Evolutionary conservation across 2,329 filamentous ascomycete genomes (phyloP).

Genomic region (Microcyclosporella mali): DNA sequence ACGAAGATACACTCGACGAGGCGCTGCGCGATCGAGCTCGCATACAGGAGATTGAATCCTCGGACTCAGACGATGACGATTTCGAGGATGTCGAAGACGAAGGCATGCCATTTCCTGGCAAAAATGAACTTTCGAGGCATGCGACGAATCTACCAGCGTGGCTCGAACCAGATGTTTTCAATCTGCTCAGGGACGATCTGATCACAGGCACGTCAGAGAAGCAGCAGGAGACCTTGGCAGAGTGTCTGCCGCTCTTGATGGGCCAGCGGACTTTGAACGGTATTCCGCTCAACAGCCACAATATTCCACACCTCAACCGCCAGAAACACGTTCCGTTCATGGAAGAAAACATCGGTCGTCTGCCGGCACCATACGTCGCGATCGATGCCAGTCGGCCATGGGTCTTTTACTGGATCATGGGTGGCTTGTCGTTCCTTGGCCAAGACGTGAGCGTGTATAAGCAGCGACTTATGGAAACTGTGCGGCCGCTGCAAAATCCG

Average conservation of each 20-base stretch:
- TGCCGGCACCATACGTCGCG: constrained; percentile 64
- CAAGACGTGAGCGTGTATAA: constrained; percentile 64
- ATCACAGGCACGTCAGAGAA: constrained; percentile 21
- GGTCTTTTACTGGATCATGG: constrained; percentile 89
- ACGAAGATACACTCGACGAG: constrained; percentile 27
- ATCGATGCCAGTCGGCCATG: constrained; percentile 87
- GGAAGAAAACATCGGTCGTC: constrained; percentile 46
- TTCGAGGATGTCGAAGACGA: constrained; percentile 19
- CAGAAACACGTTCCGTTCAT: constrained; percentile 57
- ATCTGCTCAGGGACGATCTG: constrained; percentile 24
- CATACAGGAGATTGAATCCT: constrained; percentile 30
- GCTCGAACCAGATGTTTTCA: constrained; percentile 20
- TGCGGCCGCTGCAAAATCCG: constrained; percentile 73
- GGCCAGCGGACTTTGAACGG: constrained; percentile 38
- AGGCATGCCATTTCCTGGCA: constrained; percentile 27
- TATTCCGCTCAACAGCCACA: constrained; percentile 55
- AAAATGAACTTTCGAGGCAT: constrained; percentile 8
- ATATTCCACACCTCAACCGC: constrained; percentile 68
- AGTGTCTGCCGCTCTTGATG: constrained; percentile 26
- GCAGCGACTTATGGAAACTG: constrained; percentile 60
- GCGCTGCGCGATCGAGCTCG: constrained; percentile 20
- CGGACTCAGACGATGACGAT: constrained; percentile 21
- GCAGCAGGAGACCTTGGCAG: constrained; percentile 16
- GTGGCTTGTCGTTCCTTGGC: constrained; percentile 67
- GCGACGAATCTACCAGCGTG: constrained; percentile 21